Conservation (phyloP, 78 protist genomes). For the Anaeramoeba ignava region DNA sequence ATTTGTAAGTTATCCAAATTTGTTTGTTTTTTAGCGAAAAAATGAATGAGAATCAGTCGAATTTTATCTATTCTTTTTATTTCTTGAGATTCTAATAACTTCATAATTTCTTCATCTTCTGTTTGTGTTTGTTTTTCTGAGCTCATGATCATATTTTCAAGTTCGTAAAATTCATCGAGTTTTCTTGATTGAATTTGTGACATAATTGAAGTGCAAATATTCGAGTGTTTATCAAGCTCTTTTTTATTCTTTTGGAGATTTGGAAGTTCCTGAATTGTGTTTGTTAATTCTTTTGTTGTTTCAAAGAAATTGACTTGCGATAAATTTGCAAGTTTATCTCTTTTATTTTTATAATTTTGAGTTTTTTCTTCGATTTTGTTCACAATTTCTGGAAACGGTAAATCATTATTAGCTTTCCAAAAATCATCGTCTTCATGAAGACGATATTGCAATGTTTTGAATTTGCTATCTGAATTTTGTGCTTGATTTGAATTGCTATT, state of each 20-base stretch:
- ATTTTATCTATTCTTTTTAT: slow-evolving; percentile 52
- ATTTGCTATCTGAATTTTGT: neutral
- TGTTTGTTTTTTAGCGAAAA: slow-evolving; percentile 13
- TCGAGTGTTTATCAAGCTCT: slow-evolving; percentile 47
- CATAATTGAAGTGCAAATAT: slow-evolving; percentile 2
- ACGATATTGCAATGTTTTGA: slow-evolving; percentile 21
- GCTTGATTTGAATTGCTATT: neutral
- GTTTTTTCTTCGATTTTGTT: neutral
- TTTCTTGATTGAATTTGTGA: neutral
- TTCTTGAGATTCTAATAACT: slow-evolving; percentile 32
- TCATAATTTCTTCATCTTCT: slow-evolving; percentile 25
- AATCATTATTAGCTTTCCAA: slow-evolving; percentile 41
- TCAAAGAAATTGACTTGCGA: too few species aligned
- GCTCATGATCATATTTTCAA: neutral
- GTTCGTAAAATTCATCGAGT: neutral
- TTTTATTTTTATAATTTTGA: neutral
- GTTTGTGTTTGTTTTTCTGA: neutral
- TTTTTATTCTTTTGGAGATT: slow-evolving; percentile 47
- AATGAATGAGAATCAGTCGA: slow-evolving; percentile 49
- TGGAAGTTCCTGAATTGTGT: slow-evolving; percentile 14
- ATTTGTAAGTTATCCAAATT: slow-evolving; percentile 18
- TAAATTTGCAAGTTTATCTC: slow-evolving; percentile 24
- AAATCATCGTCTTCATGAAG: slow-evolving; percentile 51
- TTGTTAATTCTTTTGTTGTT: neutral
- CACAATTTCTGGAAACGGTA: slow-evolving; percentile 58